phyloP scores from a whole-genome alignment of 768 basidiomycete species.

The Trichaptum fuscoviolaceum region DNA sequence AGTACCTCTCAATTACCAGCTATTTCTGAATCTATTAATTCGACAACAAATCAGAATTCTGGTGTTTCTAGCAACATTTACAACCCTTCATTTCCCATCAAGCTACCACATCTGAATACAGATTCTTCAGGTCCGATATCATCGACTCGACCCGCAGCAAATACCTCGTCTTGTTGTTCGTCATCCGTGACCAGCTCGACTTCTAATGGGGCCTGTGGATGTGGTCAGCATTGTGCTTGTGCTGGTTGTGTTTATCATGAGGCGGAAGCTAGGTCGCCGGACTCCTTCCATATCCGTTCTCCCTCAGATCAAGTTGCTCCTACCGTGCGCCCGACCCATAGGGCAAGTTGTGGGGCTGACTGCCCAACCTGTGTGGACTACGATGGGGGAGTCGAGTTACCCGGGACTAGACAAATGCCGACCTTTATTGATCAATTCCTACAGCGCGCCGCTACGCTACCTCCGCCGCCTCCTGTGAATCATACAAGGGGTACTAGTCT shows the following conservation, averaged over 20 bases:
- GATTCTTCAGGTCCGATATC: conserved; percentile 1
- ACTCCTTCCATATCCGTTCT: not conserved
- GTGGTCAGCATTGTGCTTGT: conserved; percentile 46
- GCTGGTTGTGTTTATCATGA: conserved; percentile 50
- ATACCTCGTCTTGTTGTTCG: not conserved
- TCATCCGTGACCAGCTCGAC: conserved; percentile 28
- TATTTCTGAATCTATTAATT: not conserved
- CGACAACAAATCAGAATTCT: not conserved
- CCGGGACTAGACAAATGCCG: conserved; percentile 17
- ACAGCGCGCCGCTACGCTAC: conserved; percentile 63
- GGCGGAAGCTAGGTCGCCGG: not conserved
- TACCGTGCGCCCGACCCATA: not conserved
- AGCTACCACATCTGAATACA: not conserved
- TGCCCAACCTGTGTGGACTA: conserved; percentile 64
- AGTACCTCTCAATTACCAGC: not conserved
- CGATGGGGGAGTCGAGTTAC: conserved; percentile 39
- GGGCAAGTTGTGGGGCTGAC: conserved; percentile 38
- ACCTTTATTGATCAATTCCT: conserved; percentile 54
- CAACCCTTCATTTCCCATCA: not conserved
- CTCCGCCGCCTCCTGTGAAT: conserved; percentile 47
- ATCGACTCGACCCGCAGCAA: conserved; percentile 8
- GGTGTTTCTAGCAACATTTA: not conserved
- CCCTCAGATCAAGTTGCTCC: not conserved
- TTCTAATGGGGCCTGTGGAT: conserved; percentile 30
- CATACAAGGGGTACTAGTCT: conserved; percentile 32